Conservation (phyloP, 2,329 filamentous ascomycete species). For the Cladosporium sp. region DNA sequence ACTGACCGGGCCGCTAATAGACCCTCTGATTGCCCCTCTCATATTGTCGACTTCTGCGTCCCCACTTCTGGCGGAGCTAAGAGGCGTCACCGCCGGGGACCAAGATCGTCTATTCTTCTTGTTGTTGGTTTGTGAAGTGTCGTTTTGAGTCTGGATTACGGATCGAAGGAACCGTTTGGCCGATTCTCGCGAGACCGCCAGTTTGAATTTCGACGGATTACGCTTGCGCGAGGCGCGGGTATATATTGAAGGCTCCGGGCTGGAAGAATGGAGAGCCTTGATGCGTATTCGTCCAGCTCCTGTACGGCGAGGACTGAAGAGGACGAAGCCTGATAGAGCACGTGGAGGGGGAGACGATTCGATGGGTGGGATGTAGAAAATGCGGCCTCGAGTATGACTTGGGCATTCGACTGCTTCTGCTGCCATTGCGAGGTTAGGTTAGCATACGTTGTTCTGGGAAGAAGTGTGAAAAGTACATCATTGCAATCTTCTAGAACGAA, state of each 20-base stretch:
- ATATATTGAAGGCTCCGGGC: conserved; percentile 3
- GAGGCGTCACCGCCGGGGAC: conserved; percentile 21
- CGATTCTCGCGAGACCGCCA: conserved; percentile 47
- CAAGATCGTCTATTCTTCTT: conserved; percentile 29
- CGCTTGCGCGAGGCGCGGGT: conserved; percentile 2
- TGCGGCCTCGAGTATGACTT: conserved; percentile 4
- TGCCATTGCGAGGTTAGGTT: conserved; percentile 5
- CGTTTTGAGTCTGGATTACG: conserved; percentile 30
- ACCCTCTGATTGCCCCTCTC: conserved; percentile 36
- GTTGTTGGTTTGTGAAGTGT: conserved; percentile 14
- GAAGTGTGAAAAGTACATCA: not conserved
- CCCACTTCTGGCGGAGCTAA: not conserved
- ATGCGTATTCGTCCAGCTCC: conserved; percentile 9
- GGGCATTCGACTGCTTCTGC: conserved; percentile 9
- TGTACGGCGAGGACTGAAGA: conserved; percentile 21
- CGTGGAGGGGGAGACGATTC: not conserved
- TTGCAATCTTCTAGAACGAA: not conserved
- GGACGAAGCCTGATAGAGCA: conserved; percentile 23
- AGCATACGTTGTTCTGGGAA: conserved; percentile 5
- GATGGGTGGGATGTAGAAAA: conserved; percentile 2
- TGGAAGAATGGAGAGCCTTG: conserved; percentile 1
- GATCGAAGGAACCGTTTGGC: conserved; percentile 47
- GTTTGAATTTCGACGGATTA: conserved; percentile 33
- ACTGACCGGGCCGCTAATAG: conserved; percentile 36
- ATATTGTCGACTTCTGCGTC: conserved; percentile 31